These are phyloP conservation scores for Arthroderma uncinatum DNA, from an alignment of 2,329 filamentous ascomycete species.

Conservation along the genomic window DNA sequence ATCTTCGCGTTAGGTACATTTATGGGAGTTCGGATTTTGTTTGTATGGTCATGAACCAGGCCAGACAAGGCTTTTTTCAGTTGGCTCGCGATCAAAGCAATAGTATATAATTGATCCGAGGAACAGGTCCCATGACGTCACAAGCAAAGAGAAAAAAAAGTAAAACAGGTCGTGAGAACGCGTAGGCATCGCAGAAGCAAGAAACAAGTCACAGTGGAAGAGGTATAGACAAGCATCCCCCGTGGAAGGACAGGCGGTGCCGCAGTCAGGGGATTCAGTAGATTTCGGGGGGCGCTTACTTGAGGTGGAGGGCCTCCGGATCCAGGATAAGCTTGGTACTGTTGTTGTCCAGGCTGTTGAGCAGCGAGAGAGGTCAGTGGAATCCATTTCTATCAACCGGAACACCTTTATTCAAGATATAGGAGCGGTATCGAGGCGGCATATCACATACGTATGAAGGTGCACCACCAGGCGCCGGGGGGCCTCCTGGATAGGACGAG, in stretches of 20 bases:
- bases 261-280: background rate
- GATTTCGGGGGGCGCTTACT: conserved; percentile 2
- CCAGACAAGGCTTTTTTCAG: background rate
- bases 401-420: background rate
- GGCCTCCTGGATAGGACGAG: conserved; percentile 22
- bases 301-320: conserved; percentile 5
- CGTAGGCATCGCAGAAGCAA: background rate
- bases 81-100: conserved; percentile 1
- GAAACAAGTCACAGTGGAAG: conserved; percentile 14
- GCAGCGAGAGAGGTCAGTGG: background rate
- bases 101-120: background rate
- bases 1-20: conserved; percentile 6
- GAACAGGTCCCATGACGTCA: conserved; percentile 1
- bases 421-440: background rate
- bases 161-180: background rate
- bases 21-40: conserved; percentile 3
- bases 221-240: conserved; percentile 13
- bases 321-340: conserved; percentile 13
- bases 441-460: conserved; percentile 43
- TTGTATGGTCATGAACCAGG: conserved; percentile 1
- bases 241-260: background rate
- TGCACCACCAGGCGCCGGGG: conserved; percentile 24
- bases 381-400: background rate
- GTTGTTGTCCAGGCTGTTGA: conserved; percentile 16
- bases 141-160: background rate